These are phyloP conservation scores for Phytophthora cajani DNA, from an alignment of 352 stramenopile genomes.

Conservation along the genomic window DNA sequence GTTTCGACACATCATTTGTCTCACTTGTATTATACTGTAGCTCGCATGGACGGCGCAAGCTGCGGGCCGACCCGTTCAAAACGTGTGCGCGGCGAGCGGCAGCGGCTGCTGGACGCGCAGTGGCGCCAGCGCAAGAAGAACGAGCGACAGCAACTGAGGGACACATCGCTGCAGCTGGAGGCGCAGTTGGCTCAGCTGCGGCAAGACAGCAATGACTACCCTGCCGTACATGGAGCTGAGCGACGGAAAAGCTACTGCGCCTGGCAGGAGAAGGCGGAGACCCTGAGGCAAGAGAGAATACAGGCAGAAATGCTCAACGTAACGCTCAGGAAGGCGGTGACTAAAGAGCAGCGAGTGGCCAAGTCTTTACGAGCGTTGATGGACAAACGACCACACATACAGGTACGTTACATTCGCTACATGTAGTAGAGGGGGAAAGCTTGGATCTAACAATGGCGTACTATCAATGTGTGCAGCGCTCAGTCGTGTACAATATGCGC, in stretches of 20 bases:
- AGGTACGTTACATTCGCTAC: not conserved
- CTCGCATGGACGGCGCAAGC: not conserved
- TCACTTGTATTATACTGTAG: not conserved
- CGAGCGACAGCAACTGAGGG: slow-evolving; percentile 11
- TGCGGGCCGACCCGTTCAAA: slow-evolving; percentile 2
- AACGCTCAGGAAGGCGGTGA: slow-evolving; percentile 12
- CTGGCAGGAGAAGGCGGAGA: slow-evolving; percentile 11
- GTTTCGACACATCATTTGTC: not conserved
- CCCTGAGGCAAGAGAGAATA: slow-evolving; percentile 6
- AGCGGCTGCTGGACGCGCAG: slow-evolving; percentile 12
- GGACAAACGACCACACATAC: slow-evolving; percentile 13
- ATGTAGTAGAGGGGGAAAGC: not conserved
- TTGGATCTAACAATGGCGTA: not conserved
- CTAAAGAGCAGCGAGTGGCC: slow-evolving; percentile 11
- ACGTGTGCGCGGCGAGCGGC: slow-evolving; percentile 17
- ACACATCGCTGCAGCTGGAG: slow-evolving; percentile 8
- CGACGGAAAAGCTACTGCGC: not conserved
- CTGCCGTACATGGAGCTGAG: not conserved
- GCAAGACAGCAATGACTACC: not conserved
- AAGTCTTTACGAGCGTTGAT: slow-evolving; percentile 15
- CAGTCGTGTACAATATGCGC: slow-evolving; percentile 2
- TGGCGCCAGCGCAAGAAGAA: slow-evolving; percentile 20
- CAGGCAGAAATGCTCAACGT: slow-evolving; percentile 20
- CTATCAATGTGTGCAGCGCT: slow-evolving; percentile 5
- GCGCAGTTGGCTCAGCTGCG: slow-evolving; percentile 10